phyloP scores from a whole-genome alignment of 2,329 filamentous ascomycete species.

The Colletotrichum brevisporum region DNA sequence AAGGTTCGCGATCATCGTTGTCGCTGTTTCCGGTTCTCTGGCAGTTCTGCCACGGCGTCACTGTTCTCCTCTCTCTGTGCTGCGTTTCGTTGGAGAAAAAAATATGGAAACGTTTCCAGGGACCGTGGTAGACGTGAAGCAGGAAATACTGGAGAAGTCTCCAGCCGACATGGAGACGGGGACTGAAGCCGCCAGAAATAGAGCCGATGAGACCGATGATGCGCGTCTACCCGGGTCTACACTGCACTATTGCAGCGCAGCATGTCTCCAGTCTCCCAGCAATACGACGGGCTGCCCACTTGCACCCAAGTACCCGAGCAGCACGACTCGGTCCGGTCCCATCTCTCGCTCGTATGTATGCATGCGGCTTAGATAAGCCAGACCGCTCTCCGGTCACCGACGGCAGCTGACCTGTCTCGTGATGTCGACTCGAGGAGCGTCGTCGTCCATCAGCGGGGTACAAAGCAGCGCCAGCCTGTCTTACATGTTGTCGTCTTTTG shows the following conservation, averaged over 20 bases:
- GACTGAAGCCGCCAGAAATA: conserved; percentile 18
- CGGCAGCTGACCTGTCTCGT: conserved; percentile 21
- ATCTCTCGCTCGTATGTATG: not conserved
- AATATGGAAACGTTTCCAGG: conserved; percentile 22
- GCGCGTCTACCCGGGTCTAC: not conserved
- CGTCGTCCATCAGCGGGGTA: not conserved
- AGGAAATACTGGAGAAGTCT: conserved; percentile 31
- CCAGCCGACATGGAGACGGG: conserved; percentile 16
- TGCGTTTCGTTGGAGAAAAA: conserved; percentile 13
- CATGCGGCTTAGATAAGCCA: conserved; percentile 28
- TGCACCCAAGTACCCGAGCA: too few relatives aligned
- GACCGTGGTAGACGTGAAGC: conserved; percentile 35
- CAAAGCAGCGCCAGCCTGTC: conserved; percentile 8
- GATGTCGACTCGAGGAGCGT: conserved; percentile 16
- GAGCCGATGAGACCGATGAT: conserved; percentile 14
- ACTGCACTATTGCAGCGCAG: too few relatives aligned
- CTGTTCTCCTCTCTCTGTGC: conserved; percentile 13
- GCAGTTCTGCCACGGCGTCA: conserved; percentile 16
- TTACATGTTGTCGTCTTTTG: conserved; percentile 14
- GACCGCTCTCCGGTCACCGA: not conserved
- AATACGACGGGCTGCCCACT: too few relatives aligned
- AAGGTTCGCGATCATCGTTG: conserved; percentile 29
- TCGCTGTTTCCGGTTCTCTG: conserved; percentile 11
- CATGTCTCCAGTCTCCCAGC: too few relatives aligned
- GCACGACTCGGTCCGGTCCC: too few relatives aligned